phyloP scores from a whole-genome alignment of 2,329 filamentous ascomycete species.

The Tolypocladium album region DNA sequence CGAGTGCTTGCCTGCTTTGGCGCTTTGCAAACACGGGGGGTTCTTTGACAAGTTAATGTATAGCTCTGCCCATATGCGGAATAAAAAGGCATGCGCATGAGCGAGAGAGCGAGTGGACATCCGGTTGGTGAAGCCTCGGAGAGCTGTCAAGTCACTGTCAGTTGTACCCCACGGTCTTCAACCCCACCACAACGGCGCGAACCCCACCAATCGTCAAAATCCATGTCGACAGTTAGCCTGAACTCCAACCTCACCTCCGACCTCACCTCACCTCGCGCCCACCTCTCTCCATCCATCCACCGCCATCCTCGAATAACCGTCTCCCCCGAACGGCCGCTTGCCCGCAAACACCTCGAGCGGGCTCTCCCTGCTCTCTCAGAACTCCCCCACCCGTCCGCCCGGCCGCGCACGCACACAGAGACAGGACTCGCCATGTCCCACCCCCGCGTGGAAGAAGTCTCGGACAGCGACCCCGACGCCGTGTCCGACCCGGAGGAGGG shows the following conservation, averaged over 20 bases:
- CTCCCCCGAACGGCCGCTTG: background rate
- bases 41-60: too few species aligned
- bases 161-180: background rate
- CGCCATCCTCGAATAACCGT: background rate
- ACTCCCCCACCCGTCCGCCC: background rate
- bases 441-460: conserved; percentile 85
- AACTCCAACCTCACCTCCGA: background rate
- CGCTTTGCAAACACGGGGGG: background rate
- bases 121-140: background rate
- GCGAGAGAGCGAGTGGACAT: background rate
- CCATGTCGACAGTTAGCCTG: background rate
- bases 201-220: background rate
- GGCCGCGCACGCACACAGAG: background rate
- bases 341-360: background rate
- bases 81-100: too few species aligned
- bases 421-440: conserved; percentile 56
- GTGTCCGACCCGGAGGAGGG: conserved; percentile 75
- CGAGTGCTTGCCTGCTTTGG: background rate
- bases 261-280: background rate
- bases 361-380: background rate
- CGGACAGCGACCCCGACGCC: conserved; percentile 58
- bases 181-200: background rate
- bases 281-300: background rate
- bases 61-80: background rate
- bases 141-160: too few species aligned